Evolutionary conservation across 805 yeast genomes (phyloP).

Genomic region (Saturnispora besseyi): DNA sequence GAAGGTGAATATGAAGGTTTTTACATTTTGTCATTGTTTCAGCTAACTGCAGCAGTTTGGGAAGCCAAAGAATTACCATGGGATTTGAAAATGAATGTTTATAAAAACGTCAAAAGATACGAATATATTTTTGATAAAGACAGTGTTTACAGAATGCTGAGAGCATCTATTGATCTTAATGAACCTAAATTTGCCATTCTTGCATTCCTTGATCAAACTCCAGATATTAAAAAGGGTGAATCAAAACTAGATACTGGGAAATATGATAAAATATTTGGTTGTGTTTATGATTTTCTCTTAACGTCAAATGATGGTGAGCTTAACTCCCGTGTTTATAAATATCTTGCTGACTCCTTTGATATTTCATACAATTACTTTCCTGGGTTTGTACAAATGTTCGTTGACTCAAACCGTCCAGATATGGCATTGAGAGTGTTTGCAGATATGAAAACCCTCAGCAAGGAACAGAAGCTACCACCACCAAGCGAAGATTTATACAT

Average conservation of each 20-base stretch:
- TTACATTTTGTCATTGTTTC: slow-evolving; percentile 22
- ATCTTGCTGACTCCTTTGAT: slow-evolving; percentile 43
- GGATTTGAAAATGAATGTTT: slow-evolving; percentile 23
- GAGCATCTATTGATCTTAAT: slow-evolving; percentile 10
- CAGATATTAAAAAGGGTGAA: slow-evolving; percentile 29
- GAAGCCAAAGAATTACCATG: slow-evolving; percentile 14
- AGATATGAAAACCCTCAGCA: slow-evolving; percentile 46
- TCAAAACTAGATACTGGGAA: slow-evolving; percentile 15
- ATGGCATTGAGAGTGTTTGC: slow-evolving; percentile 56
- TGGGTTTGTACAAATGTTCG: slow-evolving; percentile 50
- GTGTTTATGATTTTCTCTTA: slow-evolving; percentile 9
- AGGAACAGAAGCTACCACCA: slow-evolving; percentile 42
- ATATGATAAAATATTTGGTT: slow-evolving; percentile 16
- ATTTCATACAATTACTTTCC: slow-evolving; percentile 52
- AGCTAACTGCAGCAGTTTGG: slow-evolving; percentile 18
- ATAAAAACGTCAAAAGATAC: slow-evolving; percentile 35
- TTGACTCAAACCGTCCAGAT: slow-evolving; percentile 45
- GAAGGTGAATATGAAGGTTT: slow-evolving; percentile 26
- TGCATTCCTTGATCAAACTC: slow-evolving; percentile 14
- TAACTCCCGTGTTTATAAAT: slow-evolving; percentile 53
- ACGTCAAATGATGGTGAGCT: slow-evolving; percentile 21
- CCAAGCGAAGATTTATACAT: slow-evolving; percentile 50
- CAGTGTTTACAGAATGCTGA: slow-evolving; percentile 32
- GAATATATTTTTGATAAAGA: slow-evolving; percentile 30
- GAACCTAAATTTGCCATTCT: slow-evolving; percentile 12